Evolutionary conservation across 2,329 filamentous ascomycete species (phyloP).

Genomic region (Ceratocystis papillata): DNA sequence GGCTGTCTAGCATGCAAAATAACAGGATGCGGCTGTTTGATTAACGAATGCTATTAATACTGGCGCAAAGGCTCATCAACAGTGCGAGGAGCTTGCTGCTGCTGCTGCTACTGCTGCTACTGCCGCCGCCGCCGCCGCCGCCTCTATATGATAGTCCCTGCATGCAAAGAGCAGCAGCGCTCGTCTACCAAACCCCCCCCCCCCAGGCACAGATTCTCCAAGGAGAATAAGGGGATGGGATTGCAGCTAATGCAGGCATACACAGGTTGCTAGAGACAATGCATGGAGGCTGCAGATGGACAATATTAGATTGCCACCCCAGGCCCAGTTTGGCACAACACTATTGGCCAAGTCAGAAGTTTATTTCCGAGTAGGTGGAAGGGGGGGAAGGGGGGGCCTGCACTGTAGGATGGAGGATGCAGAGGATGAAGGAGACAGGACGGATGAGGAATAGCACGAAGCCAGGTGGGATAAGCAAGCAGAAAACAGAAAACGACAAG

Average conservation of each 20-base stretch:
- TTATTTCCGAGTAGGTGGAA: constrained; percentile 3
- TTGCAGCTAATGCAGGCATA: constrained; percentile 8
- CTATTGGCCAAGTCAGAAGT: neutral
- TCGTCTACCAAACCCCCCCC: neutral
- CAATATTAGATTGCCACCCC: constrained; percentile 8
- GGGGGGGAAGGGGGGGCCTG: neutral
- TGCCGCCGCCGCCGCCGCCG: too few species aligned
- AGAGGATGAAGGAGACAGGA: neutral
- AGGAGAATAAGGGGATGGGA: neutral
- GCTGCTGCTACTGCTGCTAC: too few species aligned
- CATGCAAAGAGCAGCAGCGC: too few species aligned
- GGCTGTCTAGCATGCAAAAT: too few species aligned
- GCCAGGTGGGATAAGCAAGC: neutral
- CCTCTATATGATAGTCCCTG: too few species aligned
- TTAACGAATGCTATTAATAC: too few species aligned
- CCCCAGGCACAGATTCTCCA: neutral
- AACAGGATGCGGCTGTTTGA: too few species aligned
- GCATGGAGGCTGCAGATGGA: constrained; percentile 11
- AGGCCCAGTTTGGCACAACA: neutral
- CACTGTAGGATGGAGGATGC: neutral
- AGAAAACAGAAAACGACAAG: neutral
- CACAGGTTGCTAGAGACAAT: constrained; percentile 4
- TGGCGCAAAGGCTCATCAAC: too few species aligned
- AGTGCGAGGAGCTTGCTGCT: too few species aligned
- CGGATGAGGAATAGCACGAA: neutral